Conservation (phyloP, 352 stramenopile genomes). For the Pythium vanterpoolii region DNA sequence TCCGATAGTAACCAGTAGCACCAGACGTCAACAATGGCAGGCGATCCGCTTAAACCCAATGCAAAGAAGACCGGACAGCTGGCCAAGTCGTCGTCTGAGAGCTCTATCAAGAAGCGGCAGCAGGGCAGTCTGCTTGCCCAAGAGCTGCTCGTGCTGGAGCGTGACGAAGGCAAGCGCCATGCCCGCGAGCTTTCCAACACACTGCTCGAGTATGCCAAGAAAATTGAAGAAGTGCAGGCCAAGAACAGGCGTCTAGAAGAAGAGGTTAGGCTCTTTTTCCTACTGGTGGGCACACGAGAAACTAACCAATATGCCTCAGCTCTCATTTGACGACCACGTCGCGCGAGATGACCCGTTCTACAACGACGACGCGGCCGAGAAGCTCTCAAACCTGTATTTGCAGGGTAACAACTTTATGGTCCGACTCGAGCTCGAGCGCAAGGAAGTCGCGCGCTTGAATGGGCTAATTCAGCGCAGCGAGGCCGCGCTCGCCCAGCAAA, state of each 20-base stretch:
- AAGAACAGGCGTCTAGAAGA: constrained; percentile 77
- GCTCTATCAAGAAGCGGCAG: constrained; percentile 37
- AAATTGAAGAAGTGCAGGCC: constrained; percentile 70
- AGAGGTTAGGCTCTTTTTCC: constrained; percentile 41
- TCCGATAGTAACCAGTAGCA: not conserved
- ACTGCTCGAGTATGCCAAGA: constrained; percentile 69
- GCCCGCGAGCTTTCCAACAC: constrained; percentile 57
- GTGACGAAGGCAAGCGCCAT: constrained; percentile 73
- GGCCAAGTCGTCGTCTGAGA: constrained; percentile 26
- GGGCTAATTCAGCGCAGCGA: constrained; percentile 68
- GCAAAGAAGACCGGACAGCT: constrained; percentile 9
- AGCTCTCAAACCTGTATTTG: constrained; percentile 71
- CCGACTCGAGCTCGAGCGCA: constrained; percentile 68
- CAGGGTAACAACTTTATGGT: constrained; percentile 85
- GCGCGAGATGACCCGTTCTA: constrained; percentile 71
- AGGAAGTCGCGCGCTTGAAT: constrained; percentile 67
- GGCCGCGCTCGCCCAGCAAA: constrained; percentile 53
- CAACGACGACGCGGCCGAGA: constrained; percentile 68
- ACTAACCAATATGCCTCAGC: constrained; percentile 24
- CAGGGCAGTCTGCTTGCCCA: constrained; percentile 60
- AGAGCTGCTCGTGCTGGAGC: constrained; percentile 62
- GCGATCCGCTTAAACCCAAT: constrained; percentile 14
- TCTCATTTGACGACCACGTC: constrained; percentile 72
- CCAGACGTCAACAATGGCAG: not conserved
- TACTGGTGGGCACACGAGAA: not conserved